Base-by-base conservation (phyloP, 352 stramenopile species). In the Pythium diclinum region DNA sequence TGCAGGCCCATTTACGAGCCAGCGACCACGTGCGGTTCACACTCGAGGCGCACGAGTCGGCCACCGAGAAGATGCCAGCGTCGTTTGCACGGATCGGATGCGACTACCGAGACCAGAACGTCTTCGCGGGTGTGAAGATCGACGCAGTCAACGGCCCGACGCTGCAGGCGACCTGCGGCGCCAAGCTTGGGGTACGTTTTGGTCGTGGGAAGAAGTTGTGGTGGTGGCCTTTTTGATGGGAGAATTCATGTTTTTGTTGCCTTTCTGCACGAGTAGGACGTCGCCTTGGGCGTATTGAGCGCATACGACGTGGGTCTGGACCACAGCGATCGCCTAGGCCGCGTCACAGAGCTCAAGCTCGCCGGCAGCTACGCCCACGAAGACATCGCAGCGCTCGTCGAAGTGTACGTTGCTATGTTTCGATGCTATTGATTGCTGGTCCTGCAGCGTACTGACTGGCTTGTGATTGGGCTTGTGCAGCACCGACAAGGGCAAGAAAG, bases 141-240 rank as follows among this genome's bases (percentile, higher is more conserved):
- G 84, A 92, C 59, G 81, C 81, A 11, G 84, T 92, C 0, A 92
- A 92, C 71, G 84, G 84, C 6, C 84, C 84, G 16, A 92, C 84
- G 42, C 63, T 92, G 30, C 71, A 91, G 54, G 81, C 74, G 5
- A 89, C 81, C 23, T 56, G 80, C 34, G 81, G 81, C 30, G 80
- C 71, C 0, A 77, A 70, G 13, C 17, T 85, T 19, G 81, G 80
- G 21, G 76, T 85, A 44, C 46, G 47, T 67, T 42, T 6, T 46
- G 23, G 28, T 10, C 16, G 56, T 48, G 40, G 59, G 32, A 19
- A 53, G 28, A 42, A 30, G 38, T 32, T 4, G 13, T 36, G 6
- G 17, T 25, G 25, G 25, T 28, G 2, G 25, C 25, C 25, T 51
- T 54, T 23, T 44, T 42, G 30, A 40, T 63, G 21, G 32, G 32